Evolutionary conservation across 2,329 filamentous ascomycete species (phyloP).

Genomic region (Colletotrichum sp.): DNA sequence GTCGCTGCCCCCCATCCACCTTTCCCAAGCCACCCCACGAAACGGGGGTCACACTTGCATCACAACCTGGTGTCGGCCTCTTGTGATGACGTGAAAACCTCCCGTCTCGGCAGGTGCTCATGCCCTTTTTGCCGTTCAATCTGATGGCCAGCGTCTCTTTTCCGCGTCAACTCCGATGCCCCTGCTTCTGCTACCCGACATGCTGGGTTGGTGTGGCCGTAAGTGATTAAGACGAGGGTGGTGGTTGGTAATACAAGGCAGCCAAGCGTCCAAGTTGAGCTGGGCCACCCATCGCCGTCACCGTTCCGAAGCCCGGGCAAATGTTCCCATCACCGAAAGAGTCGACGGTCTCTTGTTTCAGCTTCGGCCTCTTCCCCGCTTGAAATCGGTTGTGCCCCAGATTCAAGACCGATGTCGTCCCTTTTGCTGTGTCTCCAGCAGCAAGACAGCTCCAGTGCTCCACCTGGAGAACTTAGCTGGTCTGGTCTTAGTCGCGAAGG

Average conservation of each 20-base stretch:
- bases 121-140: neutral
- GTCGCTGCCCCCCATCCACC: slow-evolving; percentile 7
- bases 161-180: neutral
- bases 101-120: neutral
- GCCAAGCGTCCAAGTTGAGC: neutral
- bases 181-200: neutral
- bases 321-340: neutral
- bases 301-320: neutral
- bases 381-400: neutral
- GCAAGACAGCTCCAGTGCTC: slow-evolving; percentile 4
- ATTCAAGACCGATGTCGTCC: slow-evolving; percentile 10
- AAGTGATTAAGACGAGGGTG: neutral
- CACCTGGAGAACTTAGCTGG: slow-evolving; percentile 10
- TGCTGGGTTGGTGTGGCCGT: neutral
- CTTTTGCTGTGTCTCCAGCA: slow-evolving; percentile 4
- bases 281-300: neutral
- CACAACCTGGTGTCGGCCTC: neutral
- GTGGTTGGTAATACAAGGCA: neutral
- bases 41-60: slow-evolving; percentile 18
- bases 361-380: slow-evolving; percentile 5
- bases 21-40: slow-evolving; percentile 10
- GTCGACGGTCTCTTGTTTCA: neutral
- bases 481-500: slow-evolving; percentile 4
- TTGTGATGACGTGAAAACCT: slow-evolving; percentile 4
- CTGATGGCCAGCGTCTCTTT: neutral